A percentile compares a stretch with the other conserved stretches of the same genome.
Conservation (phyloP, 2,329 filamentous ascomycete genomes). For the Xylaria multiplex region DNA sequence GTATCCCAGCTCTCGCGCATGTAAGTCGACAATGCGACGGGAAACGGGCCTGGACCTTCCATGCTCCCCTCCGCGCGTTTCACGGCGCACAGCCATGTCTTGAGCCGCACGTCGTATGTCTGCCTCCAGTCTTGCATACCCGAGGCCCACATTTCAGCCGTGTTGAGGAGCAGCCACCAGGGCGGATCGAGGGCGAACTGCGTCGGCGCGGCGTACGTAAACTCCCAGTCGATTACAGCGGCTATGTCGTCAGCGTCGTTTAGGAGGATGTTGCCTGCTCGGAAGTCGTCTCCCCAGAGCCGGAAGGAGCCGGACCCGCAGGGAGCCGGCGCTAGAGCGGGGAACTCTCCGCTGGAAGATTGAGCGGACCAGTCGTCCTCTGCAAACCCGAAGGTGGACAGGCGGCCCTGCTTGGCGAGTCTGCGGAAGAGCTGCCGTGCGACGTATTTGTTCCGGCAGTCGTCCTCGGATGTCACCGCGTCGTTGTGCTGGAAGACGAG, state of each 20-base stretch:
- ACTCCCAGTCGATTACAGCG: constrained; percentile 56
- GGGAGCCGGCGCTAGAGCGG: no score
- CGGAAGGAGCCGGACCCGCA: no score
- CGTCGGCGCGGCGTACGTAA: constrained; percentile 49
- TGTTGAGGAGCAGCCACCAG: constrained; percentile 53
- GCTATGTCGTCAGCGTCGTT: constrained; percentile 42
- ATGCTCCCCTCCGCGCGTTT: neutral
- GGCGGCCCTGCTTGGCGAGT: constrained; percentile 30
- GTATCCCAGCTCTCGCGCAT: constrained; percentile 54
- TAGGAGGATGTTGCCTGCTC: constrained; percentile 32
- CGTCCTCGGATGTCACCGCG: constrained; percentile 50
- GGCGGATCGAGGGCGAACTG: constrained; percentile 51
- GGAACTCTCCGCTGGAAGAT: constrained; percentile 15
- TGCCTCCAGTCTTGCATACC: no score
- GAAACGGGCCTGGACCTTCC: constrained; percentile 41
- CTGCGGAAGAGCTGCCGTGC: constrained; percentile 55
- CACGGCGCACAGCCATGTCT: no score
- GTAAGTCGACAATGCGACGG: constrained; percentile 20
- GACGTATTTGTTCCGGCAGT: constrained; percentile 56
- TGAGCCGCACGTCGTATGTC: no score
- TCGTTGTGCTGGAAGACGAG: constrained; percentile 56
- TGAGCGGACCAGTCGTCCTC: constrained; percentile 41
- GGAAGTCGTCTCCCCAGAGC: constrained; percentile 6
- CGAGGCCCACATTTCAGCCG: constrained; percentile 35
- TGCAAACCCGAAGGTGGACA: constrained; percentile 26